Evolutionary conservation across 805 yeast species (phyloP).

Genomic region (Myxozyma monticola): DNA sequence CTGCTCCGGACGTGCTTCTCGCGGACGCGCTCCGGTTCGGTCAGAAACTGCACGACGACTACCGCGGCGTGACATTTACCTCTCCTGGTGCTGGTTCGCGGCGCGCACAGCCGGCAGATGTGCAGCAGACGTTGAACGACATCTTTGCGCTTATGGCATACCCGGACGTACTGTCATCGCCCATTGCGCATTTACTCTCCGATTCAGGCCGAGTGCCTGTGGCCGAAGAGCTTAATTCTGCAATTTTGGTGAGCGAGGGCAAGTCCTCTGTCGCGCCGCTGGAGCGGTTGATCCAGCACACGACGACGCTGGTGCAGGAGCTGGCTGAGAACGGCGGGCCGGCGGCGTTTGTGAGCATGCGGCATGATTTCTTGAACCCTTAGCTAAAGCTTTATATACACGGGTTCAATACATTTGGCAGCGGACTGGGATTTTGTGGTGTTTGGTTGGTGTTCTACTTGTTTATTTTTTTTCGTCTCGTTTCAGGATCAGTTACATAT

Average conservation of each 20-base stretch:
- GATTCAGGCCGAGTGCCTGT: slow-evolving; percentile 42
- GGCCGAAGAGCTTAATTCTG: slow-evolving; percentile 47
- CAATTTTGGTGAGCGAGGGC: slow-evolving; percentile 47
- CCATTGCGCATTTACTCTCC: slow-evolving; percentile 43
- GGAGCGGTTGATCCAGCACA: slow-evolving; percentile 47
- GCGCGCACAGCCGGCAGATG: slow-evolving; percentile 34
- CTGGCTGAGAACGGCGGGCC: slow-evolving; percentile 28
- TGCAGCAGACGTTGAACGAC: slow-evolving; percentile 45
- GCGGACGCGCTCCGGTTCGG: slow-evolving; percentile 46
- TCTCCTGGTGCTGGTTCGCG: neutral
- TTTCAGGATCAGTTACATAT: no score
- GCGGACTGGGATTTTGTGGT: neutral
- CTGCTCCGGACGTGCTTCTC: slow-evolving; percentile 25
- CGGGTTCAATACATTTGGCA: no score
- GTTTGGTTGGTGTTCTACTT: no score
- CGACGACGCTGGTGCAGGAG: slow-evolving; percentile 34
- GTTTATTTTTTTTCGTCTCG: no score
- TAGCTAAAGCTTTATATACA: no score
- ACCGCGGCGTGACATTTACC: slow-evolving; percentile 29
- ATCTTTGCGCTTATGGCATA: slow-evolving; percentile 56
- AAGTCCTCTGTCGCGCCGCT: slow-evolving; percentile 47
- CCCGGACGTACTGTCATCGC: slow-evolving; percentile 47
- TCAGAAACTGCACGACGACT: slow-evolving; percentile 41
- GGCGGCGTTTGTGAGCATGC: slow-evolving; percentile 25
- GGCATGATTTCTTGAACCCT: slow-evolving; percentile 23